Conservation (phyloP, 2,329 filamentous ascomycete genomes). For the Pseudogymnoascus sp. region DNA sequence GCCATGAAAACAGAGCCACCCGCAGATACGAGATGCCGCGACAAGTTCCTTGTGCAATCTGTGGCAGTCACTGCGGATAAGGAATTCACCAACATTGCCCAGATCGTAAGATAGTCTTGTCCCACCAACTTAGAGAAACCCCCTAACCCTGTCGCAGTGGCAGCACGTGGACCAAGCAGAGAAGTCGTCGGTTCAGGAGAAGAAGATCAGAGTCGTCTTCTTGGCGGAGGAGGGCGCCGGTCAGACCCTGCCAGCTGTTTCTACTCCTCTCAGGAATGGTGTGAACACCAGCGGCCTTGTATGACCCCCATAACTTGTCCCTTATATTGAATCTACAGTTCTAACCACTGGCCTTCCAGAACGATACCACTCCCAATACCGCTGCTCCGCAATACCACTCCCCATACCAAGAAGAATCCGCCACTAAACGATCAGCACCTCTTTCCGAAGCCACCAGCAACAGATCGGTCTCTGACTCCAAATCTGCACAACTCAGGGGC, state of each 20-base stretch:
- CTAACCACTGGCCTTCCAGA: slow-evolving; percentile 10
- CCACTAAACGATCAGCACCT: neutral
- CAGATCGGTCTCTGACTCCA: neutral
- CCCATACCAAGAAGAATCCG: slow-evolving; percentile 37
- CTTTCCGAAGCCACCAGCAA: neutral
- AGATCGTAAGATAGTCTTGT: slow-evolving; percentile 56
- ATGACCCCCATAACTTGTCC: neutral
- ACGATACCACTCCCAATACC: slow-evolving; percentile 20
- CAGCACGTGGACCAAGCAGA: slow-evolving; percentile 61
- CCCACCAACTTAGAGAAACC: neutral
- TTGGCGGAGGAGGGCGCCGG: slow-evolving; percentile 50
- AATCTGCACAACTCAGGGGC: neutral
- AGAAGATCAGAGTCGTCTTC: slow-evolving; percentile 91
- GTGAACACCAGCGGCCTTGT: slow-evolving; percentile 19
- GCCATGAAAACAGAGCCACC: slow-evolving; percentile 96
- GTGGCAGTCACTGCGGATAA: slow-evolving; percentile 75
- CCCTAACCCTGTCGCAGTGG: slow-evolving; percentile 40
- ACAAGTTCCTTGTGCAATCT: slow-evolving; percentile 97
- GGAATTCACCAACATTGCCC: slow-evolving; percentile 70
- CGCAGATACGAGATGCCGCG: slow-evolving; percentile 78
- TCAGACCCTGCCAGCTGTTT: slow-evolving; percentile 9
- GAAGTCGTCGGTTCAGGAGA: slow-evolving; percentile 76
- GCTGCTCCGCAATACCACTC: slow-evolving; percentile 48
- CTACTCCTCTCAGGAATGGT: slow-evolving; percentile 24
- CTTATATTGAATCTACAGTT: neutral